Conservation (phyloP, 148 eudicot species). For the Gaultheria prostrata region DNA sequence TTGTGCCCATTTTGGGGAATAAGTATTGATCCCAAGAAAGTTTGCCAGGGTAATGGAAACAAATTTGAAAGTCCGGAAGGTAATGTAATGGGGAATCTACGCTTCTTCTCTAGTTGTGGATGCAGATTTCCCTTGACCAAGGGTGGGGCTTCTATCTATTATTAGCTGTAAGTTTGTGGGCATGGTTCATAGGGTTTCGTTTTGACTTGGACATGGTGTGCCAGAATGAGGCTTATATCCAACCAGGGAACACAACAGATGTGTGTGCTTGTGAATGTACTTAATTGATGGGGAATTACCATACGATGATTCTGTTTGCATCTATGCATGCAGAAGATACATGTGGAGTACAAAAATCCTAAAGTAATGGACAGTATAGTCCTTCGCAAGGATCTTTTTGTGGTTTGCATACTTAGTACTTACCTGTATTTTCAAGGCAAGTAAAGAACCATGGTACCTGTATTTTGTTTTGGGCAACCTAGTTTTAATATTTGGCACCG, state of each 20-base stretch:
- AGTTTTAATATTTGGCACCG: neutral
- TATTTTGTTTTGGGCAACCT: neutral
- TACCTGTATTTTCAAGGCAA: neutral
- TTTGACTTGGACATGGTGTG: slow-evolving; percentile 9
- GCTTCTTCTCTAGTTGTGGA: neutral
- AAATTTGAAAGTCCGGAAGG: slow-evolving; percentile 2
- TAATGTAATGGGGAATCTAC: neutral
- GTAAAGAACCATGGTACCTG: neutral
- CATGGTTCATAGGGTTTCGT: neutral
- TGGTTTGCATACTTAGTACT: too few relatives aligned
- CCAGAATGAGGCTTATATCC: neutral
- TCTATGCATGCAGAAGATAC: neutral
- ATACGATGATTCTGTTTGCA: neutral
- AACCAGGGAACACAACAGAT: neutral
- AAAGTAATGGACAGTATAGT: neutral
- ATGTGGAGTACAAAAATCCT: neutral
- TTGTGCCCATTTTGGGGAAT: neutral
- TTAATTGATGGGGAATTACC: neutral
- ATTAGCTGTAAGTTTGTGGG: neutral
- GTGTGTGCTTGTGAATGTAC: neutral
- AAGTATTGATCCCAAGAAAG: too few relatives aligned
- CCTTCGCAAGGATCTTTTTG: neutral
- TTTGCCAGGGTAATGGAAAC: neutral
- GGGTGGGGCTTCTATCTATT: neutral
- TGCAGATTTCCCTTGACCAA: neutral